Evolutionary conservation across 441 rosid genomes (phyloP).

Genomic region (Iberis amara): DNA sequence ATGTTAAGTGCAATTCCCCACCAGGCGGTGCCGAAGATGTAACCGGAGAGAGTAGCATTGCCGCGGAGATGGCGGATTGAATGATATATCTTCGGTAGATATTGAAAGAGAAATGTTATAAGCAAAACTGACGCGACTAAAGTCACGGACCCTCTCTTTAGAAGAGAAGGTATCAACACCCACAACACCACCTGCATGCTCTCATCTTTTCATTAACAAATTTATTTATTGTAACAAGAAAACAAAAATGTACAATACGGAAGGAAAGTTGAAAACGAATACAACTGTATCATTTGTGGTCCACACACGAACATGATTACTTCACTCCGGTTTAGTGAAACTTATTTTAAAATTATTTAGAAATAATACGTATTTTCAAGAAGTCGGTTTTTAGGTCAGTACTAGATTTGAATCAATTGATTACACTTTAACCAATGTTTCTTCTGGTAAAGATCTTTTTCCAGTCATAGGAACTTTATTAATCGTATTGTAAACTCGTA

Average conservation of each 20-base stretch:
- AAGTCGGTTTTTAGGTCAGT: slow-evolving; percentile 14
- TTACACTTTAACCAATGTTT: too few species aligned
- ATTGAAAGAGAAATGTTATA: slow-evolving; percentile 66
- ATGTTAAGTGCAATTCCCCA: slow-evolving; percentile 92
- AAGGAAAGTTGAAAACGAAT: slow-evolving; percentile 6
- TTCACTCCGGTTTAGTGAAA: slow-evolving; percentile 18
- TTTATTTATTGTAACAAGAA: slow-evolving; percentile 16
- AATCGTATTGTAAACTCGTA: too few species aligned
- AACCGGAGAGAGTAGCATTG: slow-evolving; percentile 74
- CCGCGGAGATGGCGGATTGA: slow-evolving; percentile 77
- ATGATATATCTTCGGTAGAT: slow-evolving; percentile 83
- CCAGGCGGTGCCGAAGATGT: slow-evolving; percentile 90
- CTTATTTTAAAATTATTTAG: slow-evolving; percentile 9
- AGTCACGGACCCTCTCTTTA: slow-evolving; percentile 59
- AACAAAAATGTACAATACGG: slow-evolving; percentile 27
- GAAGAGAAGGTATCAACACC: slow-evolving; percentile 61
- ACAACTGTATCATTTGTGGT: slow-evolving; percentile 22
- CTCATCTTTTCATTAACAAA: too few species aligned
- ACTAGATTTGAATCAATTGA: slow-evolving; percentile 29
- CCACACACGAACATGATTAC: slow-evolving; percentile 30
- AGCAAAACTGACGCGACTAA: slow-evolving; percentile 58
- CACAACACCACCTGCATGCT: slow-evolving; percentile 78
- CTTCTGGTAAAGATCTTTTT: too few species aligned
- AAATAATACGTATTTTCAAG: not conserved
- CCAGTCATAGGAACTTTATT: too few species aligned